phyloP scores from a whole-genome alignment of 768 basidiomycete species.

The Termitomyces sp. region DNA sequence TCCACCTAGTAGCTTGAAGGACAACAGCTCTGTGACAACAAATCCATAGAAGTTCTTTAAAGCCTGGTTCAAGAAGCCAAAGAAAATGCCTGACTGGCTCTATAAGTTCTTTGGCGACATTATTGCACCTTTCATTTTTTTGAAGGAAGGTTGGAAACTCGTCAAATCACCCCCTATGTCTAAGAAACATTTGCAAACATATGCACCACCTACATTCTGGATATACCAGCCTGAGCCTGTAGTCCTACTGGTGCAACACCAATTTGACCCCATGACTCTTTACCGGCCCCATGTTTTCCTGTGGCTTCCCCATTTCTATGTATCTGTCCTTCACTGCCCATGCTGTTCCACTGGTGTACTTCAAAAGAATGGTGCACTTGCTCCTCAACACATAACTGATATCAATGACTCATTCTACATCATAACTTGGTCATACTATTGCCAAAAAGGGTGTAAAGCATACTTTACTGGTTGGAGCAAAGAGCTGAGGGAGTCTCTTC shows the following conservation, averaged over 20 bases:
- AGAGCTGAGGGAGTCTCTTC: constrained; percentile 13
- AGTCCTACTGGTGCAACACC: not conserved
- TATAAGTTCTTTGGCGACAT: too few species aligned
- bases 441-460: constrained; percentile 13
- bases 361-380: constrained; percentile 17
- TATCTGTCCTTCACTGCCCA: not conserved
- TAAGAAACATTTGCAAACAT: not conserved
- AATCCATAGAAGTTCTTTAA: too few species aligned
- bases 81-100: too few species aligned
- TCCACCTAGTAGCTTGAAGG: too few species aligned
- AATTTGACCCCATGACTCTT: not conserved
- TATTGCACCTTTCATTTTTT: too few species aligned
- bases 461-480: constrained; percentile 7
- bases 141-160: too few species aligned
- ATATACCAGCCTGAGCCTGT: not conserved
- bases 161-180: too few species aligned
- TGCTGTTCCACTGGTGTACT: constrained; percentile 3
- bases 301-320: not conserved
- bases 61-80: too few species aligned
- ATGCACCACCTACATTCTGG: not conserved
- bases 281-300: not conserved
- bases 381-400: constrained; percentile 17
- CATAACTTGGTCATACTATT: constrained; percentile 22
- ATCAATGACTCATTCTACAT: constrained; percentile 18
- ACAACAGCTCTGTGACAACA: too few species aligned